These are phyloP conservation scores for Tripterygium wilfordii DNA, from an alignment of 177 flowering plant species.

Conservation along the genomic window DNA sequence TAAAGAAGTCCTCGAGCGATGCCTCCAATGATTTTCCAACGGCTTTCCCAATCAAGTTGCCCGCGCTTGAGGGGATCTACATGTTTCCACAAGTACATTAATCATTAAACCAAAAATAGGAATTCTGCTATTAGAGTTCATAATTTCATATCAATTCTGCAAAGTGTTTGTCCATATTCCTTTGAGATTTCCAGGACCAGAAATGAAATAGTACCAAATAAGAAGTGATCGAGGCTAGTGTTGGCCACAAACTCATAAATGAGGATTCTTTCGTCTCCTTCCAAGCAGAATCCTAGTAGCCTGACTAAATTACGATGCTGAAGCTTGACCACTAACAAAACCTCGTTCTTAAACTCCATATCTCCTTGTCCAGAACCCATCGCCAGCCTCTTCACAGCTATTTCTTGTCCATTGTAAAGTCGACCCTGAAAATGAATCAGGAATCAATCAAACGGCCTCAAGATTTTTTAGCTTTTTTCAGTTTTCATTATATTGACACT, in stretches of 20 bases:
- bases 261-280: slow-evolving; percentile 18
- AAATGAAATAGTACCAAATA: slow-evolving; percentile 10
- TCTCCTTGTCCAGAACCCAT: slow-evolving; percentile 11
- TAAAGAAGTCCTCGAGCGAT: slow-evolving; percentile 14
- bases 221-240: slow-evolving; percentile 12
- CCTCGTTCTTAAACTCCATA: slow-evolving; percentile 17
- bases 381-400: slow-evolving; percentile 15
- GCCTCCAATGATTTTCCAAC: slow-evolving; percentile 13
- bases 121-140: no score
- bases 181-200: background rate
- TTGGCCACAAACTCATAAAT: slow-evolving; percentile 17
- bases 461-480: no score
- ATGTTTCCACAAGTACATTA: background rate
- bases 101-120: background rate
- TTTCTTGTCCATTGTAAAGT: slow-evolving; percentile 8
- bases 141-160: no score
- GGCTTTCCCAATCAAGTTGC: slow-evolving; percentile 9
- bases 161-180: background rate
- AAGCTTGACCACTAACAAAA: slow-evolving; percentile 14
- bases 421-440: slow-evolving; percentile 5
- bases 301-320: slow-evolving; percentile 16
- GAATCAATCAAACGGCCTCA: background rate
- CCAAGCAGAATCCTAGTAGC: slow-evolving; percentile 11
- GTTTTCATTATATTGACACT: no score
- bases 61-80: slow-evolving; percentile 2